These are phyloP conservation scores for Linnemannia exigua DNA, from an alignment of 192 early-diverging fungal species.

Conservation along the genomic window DNA sequence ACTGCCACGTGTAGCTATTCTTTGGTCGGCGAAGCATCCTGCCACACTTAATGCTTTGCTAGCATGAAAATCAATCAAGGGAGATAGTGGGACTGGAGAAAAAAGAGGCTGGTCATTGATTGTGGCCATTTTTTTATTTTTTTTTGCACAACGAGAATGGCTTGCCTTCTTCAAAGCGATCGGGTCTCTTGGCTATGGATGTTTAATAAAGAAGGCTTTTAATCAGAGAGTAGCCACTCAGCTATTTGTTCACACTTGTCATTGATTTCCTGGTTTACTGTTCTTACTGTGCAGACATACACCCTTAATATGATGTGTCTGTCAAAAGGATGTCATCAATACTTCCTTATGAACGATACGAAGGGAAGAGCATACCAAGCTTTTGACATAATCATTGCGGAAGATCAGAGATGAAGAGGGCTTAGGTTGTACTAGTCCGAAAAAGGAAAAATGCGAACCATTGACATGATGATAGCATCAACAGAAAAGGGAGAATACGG, in stretches of 20 bases:
- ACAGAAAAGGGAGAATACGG: neutral
- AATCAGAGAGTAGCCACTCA: no score
- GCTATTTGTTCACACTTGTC: no score
- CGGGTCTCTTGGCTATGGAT: no score
- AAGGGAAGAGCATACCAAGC: neutral
- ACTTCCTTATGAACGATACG: no score
- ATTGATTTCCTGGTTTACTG: no score
- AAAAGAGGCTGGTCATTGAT: neutral
- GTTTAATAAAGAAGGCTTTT: no score
- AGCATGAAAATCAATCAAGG: neutral
- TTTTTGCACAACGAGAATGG: no score
- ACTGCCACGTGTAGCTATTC: neutral
- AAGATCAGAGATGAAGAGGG: neutral
- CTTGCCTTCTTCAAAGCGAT: no score
- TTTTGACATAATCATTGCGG: neutral
- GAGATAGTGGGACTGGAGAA: neutral
- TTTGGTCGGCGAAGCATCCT: neutral
- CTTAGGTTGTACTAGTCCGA: neutral
- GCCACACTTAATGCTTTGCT: neutral
- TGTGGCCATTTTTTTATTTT: no score
- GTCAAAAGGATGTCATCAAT: no score
- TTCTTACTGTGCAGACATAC: no score
- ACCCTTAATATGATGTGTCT: no score
- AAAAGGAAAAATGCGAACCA: neutral
- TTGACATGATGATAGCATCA: neutral